Conservation (phyloP, 148 eudicot genomes). For the Selenicereus undatus region DNA sequence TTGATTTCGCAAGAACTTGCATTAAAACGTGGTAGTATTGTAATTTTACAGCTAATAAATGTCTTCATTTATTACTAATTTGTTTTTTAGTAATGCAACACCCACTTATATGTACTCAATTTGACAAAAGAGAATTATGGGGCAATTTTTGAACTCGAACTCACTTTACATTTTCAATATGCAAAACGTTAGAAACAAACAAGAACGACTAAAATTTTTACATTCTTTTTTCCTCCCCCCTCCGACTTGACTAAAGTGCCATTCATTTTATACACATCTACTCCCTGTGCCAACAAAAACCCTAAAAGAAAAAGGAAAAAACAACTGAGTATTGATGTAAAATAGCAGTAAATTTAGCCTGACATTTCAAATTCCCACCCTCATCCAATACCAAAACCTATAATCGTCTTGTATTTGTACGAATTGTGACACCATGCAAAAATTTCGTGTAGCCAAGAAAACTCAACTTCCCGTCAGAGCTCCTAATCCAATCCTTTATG, state of each 20-base stretch:
- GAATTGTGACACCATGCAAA: conserved; percentile 68
- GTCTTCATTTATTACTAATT: no score
- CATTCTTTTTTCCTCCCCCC: conserved; percentile 8
- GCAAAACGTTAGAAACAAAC: conserved; percentile 17
- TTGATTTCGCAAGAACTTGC: no score
- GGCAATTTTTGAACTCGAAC: conserved; percentile 1
- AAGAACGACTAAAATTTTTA: conserved; percentile 17
- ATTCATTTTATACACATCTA: conserved; percentile 27
- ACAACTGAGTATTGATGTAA: conserved; percentile 25
- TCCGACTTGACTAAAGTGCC: conserved; percentile 3
- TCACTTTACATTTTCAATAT: conserved; percentile 4
- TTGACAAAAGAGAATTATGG: no score
- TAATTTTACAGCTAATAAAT: no score
- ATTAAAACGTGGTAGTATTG: no score
- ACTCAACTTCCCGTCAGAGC: conserved; percentile 56
- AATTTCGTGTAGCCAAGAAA: conserved; percentile 64
- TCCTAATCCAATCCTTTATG: conserved; percentile 58
- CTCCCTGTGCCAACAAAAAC: conserved; percentile 14
- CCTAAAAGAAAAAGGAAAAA: conserved; percentile 10
- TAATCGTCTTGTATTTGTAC: conserved; percentile 32
- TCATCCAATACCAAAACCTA: conserved; percentile 17
- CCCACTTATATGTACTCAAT: no score
- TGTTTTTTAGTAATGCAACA: no score
- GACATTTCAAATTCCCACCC: background rate
- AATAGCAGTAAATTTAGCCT: conserved; percentile 17